phyloP scores from a whole-genome alignment of 306 rosid species.

The Purshia tridentata region DNA sequence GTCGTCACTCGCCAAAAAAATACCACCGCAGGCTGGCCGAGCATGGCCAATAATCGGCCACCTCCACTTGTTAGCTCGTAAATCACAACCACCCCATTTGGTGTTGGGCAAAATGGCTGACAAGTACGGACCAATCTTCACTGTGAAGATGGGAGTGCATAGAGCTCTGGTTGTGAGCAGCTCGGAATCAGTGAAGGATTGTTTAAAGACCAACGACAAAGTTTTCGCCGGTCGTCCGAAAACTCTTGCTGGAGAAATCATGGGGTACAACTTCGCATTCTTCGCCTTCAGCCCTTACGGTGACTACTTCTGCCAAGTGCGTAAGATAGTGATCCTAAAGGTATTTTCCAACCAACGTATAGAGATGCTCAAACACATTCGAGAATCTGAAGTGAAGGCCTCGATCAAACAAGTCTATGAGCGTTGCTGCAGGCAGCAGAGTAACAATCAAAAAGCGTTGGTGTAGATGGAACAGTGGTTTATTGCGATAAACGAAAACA shows the following conservation, averaged over 20 bases:
- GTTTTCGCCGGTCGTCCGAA: conserved; percentile 18
- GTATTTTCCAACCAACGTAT: conserved; percentile 21
- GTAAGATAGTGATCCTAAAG: conserved; percentile 17
- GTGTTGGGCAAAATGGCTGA: conserved; percentile 27
- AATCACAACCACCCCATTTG: conserved; percentile 9
- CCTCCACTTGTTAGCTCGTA: conserved; percentile 20
- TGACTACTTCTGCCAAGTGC: conserved; percentile 15
- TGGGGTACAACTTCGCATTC: conserved; percentile 27
- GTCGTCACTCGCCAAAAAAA: too few species aligned
- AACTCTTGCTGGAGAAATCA: neutral
- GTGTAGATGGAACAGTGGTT: conserved; percentile 27
- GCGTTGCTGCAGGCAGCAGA: neutral
- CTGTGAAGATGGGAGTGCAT: conserved; percentile 15
- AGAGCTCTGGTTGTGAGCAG: conserved; percentile 17
- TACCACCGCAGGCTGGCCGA: neutral
- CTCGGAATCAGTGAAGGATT: conserved; percentile 18
- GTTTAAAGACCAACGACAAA: conserved; percentile 21
- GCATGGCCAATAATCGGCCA: conserved; percentile 26
- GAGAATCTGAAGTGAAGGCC: conserved; percentile 1
- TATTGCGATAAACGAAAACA: neutral
- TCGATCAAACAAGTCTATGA: neutral
- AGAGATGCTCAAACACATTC: conserved; percentile 4
- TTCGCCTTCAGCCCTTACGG: conserved; percentile 18
- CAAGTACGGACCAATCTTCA: conserved; percentile 27
- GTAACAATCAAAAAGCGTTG: neutral